Conservation (phyloP, 2,329 filamentous ascomycete genomes). For the Paraphoma sp. region DNA sequence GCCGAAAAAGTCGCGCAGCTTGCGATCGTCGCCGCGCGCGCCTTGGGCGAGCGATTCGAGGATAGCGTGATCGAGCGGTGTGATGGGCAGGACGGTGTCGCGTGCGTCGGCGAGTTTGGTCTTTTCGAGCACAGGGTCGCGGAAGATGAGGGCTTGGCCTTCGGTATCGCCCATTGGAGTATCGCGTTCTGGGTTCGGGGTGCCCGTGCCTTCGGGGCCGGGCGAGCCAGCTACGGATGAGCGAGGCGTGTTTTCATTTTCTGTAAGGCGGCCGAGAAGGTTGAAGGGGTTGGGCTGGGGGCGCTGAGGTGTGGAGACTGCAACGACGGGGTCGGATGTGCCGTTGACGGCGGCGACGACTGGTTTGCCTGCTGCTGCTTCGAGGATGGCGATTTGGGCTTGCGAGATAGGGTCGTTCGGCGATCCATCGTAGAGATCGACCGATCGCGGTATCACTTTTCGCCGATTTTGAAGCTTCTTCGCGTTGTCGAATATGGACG, state of each 20-base stretch:
- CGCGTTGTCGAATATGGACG: slow-evolving; percentile 82
- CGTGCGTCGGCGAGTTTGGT: slow-evolving; percentile 66
- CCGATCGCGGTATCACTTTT: slow-evolving; percentile 83
- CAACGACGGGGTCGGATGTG: slow-evolving; percentile 34
- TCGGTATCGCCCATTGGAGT: slow-evolving; percentile 53
- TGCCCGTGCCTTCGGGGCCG: slow-evolving; percentile 81
- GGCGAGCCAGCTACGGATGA: slow-evolving; percentile 90
- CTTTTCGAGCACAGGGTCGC: slow-evolving; percentile 57
- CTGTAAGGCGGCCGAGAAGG: slow-evolving; percentile 71
- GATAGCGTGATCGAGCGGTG: slow-evolving; percentile 87
- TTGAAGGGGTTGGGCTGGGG: slow-evolving; percentile 69
- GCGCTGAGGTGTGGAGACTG: slow-evolving; percentile 61
- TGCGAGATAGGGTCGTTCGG: slow-evolving; percentile 89
- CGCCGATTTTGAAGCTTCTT: slow-evolving; percentile 80
- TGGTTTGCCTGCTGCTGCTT: slow-evolving; percentile 54
- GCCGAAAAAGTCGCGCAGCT: slow-evolving; percentile 78
- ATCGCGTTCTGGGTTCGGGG: slow-evolving; percentile 63
- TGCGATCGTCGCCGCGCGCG: slow-evolving; percentile 87
- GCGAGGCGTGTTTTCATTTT: slow-evolving; percentile 76
- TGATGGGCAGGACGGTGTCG: slow-evolving; percentile 81
- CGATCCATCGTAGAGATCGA: slow-evolving; percentile 91
- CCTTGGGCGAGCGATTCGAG: slow-evolving; percentile 88
- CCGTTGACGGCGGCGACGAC: slow-evolving; percentile 37
- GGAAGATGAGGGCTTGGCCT: slow-evolving; percentile 46
- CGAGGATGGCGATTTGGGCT: slow-evolving; percentile 75